A percentile compares a stretch with the other conserved stretches of the same genome.
Conservation (phyloP, 164 flowering plant genomes). For the Magnolia sinica region DNA sequence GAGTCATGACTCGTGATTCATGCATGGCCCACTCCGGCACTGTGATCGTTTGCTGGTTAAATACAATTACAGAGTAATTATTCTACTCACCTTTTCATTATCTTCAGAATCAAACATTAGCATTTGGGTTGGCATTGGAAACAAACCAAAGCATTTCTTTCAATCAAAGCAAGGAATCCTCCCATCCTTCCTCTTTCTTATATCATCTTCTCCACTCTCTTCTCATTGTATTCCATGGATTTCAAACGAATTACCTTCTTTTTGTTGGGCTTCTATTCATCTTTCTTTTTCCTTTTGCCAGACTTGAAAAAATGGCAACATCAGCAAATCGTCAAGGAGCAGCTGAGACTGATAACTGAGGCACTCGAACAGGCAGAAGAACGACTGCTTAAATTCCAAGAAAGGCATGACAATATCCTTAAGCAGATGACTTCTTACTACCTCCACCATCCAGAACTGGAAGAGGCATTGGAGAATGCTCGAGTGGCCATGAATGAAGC, state of each 20-base stretch:
- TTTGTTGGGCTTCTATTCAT: slow-evolving; percentile 38
- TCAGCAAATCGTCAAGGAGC: slow-evolving; percentile 24
- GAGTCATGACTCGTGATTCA: no score
- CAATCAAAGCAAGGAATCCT: slow-evolving; percentile 20
- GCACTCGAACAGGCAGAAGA: slow-evolving; percentile 44
- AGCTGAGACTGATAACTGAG: slow-evolving; percentile 31
- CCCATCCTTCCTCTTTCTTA: background rate
- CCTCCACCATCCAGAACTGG: slow-evolving; percentile 31
- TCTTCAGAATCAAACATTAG: background rate
- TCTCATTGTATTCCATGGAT: slow-evolving; percentile 23
- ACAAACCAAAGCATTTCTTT: slow-evolving; percentile 4
- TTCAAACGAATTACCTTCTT: slow-evolving; percentile 20
- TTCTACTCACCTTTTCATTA: background rate
- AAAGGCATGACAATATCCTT: slow-evolving; percentile 53
- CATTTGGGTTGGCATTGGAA: background rate
- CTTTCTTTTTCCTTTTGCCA: slow-evolving; percentile 28
- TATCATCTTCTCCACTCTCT: background rate
- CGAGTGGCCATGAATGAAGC: slow-evolving; percentile 49
- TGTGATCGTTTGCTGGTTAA: no score
- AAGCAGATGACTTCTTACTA: slow-evolving; percentile 38
- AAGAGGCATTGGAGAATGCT: slow-evolving; percentile 39
- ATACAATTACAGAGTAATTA: no score
- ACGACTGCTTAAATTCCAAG: slow-evolving; percentile 27
- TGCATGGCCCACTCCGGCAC: no score
- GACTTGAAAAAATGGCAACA: slow-evolving; percentile 28